Base-by-base conservation (phyloP, 2,329 filamentous ascomycete species). In the Xylariaceae sp. region DNA sequence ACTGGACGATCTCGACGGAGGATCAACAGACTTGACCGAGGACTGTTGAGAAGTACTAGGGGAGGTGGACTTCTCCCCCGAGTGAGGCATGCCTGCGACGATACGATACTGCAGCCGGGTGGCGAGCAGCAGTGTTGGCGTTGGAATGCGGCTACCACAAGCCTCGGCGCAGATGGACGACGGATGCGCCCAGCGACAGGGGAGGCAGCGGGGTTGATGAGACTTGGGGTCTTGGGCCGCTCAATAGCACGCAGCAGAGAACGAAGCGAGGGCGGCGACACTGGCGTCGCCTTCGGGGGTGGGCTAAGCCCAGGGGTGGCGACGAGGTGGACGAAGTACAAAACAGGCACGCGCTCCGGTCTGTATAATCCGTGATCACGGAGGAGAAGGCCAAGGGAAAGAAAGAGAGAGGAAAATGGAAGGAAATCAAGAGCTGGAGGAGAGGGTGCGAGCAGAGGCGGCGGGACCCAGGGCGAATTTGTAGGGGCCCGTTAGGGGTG, bases 221-320 rank as follows among this genome's bases (percentile, higher is more conserved):
- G 22, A 27, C 7, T 27, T 27, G 22, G 22, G 22, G 22, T 27
- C 22, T 27, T 27, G 22, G 22, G 7, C 22, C 22, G 22, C 22
- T 27, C 22, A 27, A 7, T 27, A 27, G 22, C 22, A 27, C 22
- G 22, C 22, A 27, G 22, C 22, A 27, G 22, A 27, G 22, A 27
- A 27, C 22, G 22, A 27, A 27, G 22, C 22, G 22, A 27, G 22
- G 22, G 47, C 32, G 44, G 57, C 42, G 56, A 50, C 51, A 62
- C 62, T 61, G 61, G 61, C 55, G 56, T 62, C 62, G 62, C 62
- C 63, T 58, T 55, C 35, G 38, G 52, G 52, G 60, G 60, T 65
- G 64, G 63, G 64, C 64, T 61, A 58, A 58, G 64, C 64, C 64
- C 64, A 60, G 53, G 55, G 55, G 49, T 63, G 58, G 53, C 60